phyloP scores from a whole-genome alignment of 2,329 filamentous ascomycete genomes.

The Aspergillus uvarum region DNA sequence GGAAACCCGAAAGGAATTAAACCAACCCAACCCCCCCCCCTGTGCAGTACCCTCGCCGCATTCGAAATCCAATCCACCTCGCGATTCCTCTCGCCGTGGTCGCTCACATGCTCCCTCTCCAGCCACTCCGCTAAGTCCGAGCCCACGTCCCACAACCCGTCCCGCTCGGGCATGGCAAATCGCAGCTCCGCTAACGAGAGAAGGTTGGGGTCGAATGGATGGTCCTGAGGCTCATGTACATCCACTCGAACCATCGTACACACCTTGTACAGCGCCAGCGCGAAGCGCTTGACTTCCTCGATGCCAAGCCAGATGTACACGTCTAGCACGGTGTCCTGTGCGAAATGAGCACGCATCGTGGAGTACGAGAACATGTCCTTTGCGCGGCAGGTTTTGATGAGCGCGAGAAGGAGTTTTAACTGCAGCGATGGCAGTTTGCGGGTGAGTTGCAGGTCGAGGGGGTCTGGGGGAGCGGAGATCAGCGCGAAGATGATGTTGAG shows the following conservation, averaged over 20 bases:
- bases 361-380: constrained; percentile 31
- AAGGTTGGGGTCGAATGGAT: background rate
- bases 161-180: background rate
- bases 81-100: background rate
- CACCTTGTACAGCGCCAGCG: constrained; percentile 27
- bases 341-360: constrained; percentile 23
- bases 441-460: constrained; percentile 15
- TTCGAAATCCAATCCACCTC: background rate
- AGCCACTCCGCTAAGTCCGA: background rate
- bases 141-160: background rate
- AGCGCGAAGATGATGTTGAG: constrained; percentile 30
- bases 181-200: background rate
- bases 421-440: constrained; percentile 6
- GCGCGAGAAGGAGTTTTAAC: constrained; percentile 18
- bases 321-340: constrained; percentile 6
- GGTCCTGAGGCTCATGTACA: too few species aligned
- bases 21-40: background rate
- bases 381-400: constrained; percentile 27
- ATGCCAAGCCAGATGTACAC: constrained; percentile 23
- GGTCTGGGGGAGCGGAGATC: background rate
- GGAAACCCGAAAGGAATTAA: background rate
- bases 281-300: constrained; percentile 33
- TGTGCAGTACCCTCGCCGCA: background rate
- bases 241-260: background rate
- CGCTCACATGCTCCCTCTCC: background rate